Base-by-base conservation (phyloP, 2,329 filamentous ascomycete genomes). In the Aspergillus sp. region DNA sequence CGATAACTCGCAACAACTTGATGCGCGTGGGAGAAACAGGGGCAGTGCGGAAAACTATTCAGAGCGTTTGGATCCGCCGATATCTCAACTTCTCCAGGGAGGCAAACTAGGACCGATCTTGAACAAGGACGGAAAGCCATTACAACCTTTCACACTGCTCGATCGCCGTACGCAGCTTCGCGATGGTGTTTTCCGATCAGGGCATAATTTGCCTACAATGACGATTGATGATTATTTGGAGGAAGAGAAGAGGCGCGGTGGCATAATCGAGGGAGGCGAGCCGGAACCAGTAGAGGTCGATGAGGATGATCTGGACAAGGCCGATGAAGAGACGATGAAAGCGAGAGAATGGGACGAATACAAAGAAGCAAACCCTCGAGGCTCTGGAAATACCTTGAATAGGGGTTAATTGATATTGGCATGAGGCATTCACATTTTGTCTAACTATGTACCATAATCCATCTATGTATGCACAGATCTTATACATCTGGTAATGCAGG, bases 141-240 rank as follows among this genome's bases (percentile, higher is more conserved):
- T 98, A 65, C 87, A 93, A 66, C 93, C 93, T 0, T 98, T 99
- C 69, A 97, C 92, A 1, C 81, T 99, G 21, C 81, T 96, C 4
- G 88, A 89, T 58, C 88, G 83, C 64, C 84, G 95, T 39, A 86
- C 91, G 61, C 87, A 91, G 60, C 76, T 96, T 58, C 85, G 87
- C 59, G 82, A 87, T 58, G 89, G 89, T 3, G 93, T 99, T 0
- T 99, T 99, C 76, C 84, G 90, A 55, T 86, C 91, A 0, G 91
- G 95, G 7, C 95, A 99, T 73, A 97, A 91, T 75, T 78, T 99
- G 58, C 95, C 95, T 1, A 98, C 95, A 3, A 98, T 99, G 95
- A 90, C 87, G 1, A 97, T 99, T 61, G 95, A 99, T 66, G 95
- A 99, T 77, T 99, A 98, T 70, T 81, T 99, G 15, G 95, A 96